Evolutionary conservation across 73 alveolate species (phyloP).

Genomic region (Tetrahymena malaccensis): DNA sequence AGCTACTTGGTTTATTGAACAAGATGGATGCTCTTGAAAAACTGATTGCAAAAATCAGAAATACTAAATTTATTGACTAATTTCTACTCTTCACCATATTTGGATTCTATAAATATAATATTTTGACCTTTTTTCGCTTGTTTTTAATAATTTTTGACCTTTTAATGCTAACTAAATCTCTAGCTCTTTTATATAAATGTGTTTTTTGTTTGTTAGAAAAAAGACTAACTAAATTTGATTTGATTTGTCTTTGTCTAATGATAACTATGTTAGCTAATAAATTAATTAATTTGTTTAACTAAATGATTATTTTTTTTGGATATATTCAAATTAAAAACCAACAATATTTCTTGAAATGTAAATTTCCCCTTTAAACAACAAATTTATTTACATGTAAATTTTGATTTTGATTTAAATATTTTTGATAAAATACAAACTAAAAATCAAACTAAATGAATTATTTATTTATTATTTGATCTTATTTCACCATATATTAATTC

Average conservation of each 20-base stretch:
- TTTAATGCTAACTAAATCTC: background rate
- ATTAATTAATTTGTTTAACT: background rate
- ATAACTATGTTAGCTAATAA: background rate
- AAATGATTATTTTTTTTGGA: background rate
- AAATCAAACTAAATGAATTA: background rate
- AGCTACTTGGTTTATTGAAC: background rate
- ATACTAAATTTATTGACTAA: background rate
- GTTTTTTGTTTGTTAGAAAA: background rate
- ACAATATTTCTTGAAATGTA: background rate
- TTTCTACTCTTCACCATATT: background rate
- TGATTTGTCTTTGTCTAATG: background rate
- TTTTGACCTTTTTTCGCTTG: background rate
- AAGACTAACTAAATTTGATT: background rate
- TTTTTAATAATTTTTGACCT: background rate
- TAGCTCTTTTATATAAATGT: background rate
- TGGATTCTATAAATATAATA: too few species aligned
- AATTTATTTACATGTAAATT: too few species aligned
- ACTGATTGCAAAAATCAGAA: background rate
- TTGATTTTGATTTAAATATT: background rate
- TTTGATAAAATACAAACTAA: background rate
- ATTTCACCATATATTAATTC: background rate
- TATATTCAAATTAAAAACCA: background rate
- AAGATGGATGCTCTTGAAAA: background rate
- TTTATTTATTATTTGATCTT: background rate
- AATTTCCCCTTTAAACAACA: background rate